Base-by-base conservation (phyloP, 192 early-diverging fungal genomes). In the Mortierella alpina region DNA sequence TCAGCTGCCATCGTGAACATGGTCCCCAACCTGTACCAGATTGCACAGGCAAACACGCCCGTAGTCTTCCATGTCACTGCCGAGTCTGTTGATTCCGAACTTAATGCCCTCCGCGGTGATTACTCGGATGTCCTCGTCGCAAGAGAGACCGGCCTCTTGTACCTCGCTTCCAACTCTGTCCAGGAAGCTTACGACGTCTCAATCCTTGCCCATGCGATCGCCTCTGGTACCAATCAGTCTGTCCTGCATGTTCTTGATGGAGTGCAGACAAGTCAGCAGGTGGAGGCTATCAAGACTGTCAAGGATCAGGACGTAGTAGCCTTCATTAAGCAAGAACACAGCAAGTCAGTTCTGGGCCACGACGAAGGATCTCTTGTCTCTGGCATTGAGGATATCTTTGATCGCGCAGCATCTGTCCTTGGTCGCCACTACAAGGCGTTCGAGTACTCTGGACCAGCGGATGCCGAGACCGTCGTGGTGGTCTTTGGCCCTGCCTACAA, bases 141-240 rank as follows among this genome's bases (percentile, higher is more conserved):
- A 13, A 83, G 92, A 42, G 88, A 95, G 76, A 92, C 95, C 42
- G 93, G 93, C 47, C 92, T 94, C 54, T 86, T 90, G 47, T 83
- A 96, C 22, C 72, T 98, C 49, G 85, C 90, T 7, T 97, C 96
- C 41, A 84, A 72, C 66, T 87, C 87, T 20, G 91, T 92, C 10
- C 96, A 97, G 79, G 95, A 97, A 78, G 92, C 95, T 11, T 93
- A 98, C 68, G 96, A 99, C 68, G 75, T 98, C 56, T 91, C 95
- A 14, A 56, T 97, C 17, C 85, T 95, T 66, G 92, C 96, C 41
- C 95, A 98, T 75, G 85, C 96, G 20, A 84, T 94, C n/a, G 80
- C 96, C 4, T 61, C 74, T 11, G 76, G 86, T 2, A 83, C 90
- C 11, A 59, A 72, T n/a, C 76, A 87, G 13, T 95, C 96, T 0